Evolutionary conservation across 2,329 filamentous ascomycete species (phyloP).

Genomic region (Penicillium sp.): DNA sequence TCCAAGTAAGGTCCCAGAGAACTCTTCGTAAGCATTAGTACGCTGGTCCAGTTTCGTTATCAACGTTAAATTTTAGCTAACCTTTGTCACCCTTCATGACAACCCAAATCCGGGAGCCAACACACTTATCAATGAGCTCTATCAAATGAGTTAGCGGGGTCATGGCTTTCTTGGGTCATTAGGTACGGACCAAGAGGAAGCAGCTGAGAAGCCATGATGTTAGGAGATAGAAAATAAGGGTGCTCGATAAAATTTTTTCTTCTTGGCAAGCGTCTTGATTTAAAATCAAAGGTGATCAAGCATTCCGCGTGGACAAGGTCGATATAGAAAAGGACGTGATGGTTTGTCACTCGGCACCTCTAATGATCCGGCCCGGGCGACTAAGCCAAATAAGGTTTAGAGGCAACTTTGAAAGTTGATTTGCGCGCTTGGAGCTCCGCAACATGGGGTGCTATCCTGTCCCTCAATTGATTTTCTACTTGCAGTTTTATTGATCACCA

Average conservation of each 20-base stretch:
- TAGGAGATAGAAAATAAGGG: background rate
- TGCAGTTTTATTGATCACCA: background rate
- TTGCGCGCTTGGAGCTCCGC: conserved; percentile 1
- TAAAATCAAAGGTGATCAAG: background rate
- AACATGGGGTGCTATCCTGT: background rate
- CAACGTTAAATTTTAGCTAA: conserved; percentile 39
- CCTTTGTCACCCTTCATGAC: conserved; percentile 99
- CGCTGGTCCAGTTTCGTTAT: background rate
- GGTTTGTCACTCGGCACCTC: conserved; percentile 17
- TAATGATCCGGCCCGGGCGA: conserved; percentile 22
- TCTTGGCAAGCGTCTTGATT: background rate
- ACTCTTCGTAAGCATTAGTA: conserved; percentile 60
- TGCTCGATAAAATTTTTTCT: background rate
- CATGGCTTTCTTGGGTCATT: conserved; percentile 6
- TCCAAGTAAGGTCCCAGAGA: conserved; percentile 87
- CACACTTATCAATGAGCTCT: conserved; percentile 99
- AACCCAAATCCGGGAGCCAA: conserved; percentile 96
- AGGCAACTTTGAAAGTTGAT: background rate
- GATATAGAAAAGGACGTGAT: conserved; percentile 21
- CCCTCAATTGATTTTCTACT: background rate
- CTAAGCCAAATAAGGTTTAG: conserved; percentile 10
- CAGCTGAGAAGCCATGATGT: conserved; percentile 67
- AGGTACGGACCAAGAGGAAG: conserved; percentile 62
- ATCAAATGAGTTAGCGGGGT: conserved; percentile 26
- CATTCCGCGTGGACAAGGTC: conserved; percentile 8